phyloP scores from a whole-genome alignment of 2,329 filamentous ascomycete species.

The Monosporascus ibericus region DNA sequence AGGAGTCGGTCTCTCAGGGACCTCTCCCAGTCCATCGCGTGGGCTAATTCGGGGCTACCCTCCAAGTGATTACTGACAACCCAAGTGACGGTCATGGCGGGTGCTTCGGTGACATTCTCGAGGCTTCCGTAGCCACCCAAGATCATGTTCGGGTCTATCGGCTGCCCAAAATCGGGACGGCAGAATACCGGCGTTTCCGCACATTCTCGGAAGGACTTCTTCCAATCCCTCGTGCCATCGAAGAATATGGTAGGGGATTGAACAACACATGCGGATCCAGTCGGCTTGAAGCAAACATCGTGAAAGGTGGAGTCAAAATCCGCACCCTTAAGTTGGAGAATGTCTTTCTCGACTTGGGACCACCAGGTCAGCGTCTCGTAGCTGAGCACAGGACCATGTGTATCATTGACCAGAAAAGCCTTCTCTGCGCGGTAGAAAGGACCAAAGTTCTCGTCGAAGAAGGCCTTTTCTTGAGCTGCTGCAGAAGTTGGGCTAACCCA shows the following conservation, averaged over 20 bases:
- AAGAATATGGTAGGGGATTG: conserved; percentile 93
- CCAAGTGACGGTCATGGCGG: conserved; percentile 87
- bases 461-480: conserved; percentile 86
- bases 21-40: conserved; percentile 85
- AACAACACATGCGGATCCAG: conserved; percentile 80
- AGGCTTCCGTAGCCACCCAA: conserved; percentile 71
- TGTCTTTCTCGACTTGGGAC: conserved; percentile 79
- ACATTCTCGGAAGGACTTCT: conserved; percentile 65
- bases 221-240: conserved; percentile 63
- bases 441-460: conserved; percentile 89
- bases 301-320: conserved; percentile 64
- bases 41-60: conserved; percentile 61
- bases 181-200: conserved; percentile 76
- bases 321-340: conserved; percentile 65
- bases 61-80: conserved; percentile 83
- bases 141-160: conserved; percentile 77
- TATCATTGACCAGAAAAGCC: conserved; percentile 89
- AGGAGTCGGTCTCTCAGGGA: conserved; percentile 68
- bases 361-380: conserved; percentile 91
- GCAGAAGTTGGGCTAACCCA: conserved; percentile 96
- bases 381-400: conserved; percentile 69
- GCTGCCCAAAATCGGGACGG: conserved; percentile 82
- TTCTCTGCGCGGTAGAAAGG: conserved; percentile 95
- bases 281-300: conserved; percentile 92
- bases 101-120: conserved; percentile 62